Base-by-base conservation (phyloP, 352 stramenopile species). In the Pythium rishiriense region DNA sequence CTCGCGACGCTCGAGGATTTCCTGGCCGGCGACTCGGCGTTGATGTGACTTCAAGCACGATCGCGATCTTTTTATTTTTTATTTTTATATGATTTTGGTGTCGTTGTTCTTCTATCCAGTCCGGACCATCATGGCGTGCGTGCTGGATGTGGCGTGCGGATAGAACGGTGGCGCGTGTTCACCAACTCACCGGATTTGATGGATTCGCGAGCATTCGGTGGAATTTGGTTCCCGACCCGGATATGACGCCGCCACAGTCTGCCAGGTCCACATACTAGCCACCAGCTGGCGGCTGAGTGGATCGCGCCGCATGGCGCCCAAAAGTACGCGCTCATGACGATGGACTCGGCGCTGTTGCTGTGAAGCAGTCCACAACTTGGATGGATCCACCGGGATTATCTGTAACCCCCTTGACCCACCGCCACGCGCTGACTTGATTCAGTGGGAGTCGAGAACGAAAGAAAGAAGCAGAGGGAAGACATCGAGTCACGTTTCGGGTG, bases 1-100 rank as follows among this genome's bases (percentile, higher is more conserved):
- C 46, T 85, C n/a, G 72, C 76, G 6, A 75, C 90, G 50, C 73
- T 93, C 48, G 83, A 90, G 43, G 70, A 66, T 1, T 90, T 93
- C 60, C 64, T 93, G 1, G 72, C 70, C 1, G 64, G 81, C 19
- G 83, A 92, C 48, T 79, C 70, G 6, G 66, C 68, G 35, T 72
- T 78, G 39, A 83, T 82, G 50, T 90, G 65, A 77, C 37, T 43
- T 39, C 33, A 39, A 39, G 37, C n/a, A 17, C 37, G 37, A 12
- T n/a, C 37, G 8, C 37, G 37, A 43, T 43, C 37, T 43, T 43
- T n/a, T 21, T 17, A 19, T 49, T 49, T 28, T 49, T 14, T 46
- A 49, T 49, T 15, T 14, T 8, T 19, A 3, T 7, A 7, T 26
- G 1, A 28, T 14, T n/a, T n/a, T n/a, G n/a, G n/a, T n/a, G n/a